Base-by-base conservation (phyloP, 192 early-diverging fungal genomes). In the Diversispora epigaea region DNA sequence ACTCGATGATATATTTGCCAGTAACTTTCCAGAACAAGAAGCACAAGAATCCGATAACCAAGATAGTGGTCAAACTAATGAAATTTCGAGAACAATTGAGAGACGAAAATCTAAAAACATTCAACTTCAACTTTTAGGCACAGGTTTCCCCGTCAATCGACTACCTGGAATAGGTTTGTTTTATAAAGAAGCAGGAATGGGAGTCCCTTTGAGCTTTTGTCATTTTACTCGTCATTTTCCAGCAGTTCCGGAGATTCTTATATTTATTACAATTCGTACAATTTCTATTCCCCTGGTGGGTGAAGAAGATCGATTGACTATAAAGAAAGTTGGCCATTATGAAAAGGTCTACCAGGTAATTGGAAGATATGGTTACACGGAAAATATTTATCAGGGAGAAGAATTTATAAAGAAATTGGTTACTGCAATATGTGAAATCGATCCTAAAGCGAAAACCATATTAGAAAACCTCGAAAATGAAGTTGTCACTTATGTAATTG, bases 151-250 rank as follows among this genome's bases (percentile, higher is more conserved):
- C 54, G n/a, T 72, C 21, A 39, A 3, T 15, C 17, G 22, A 11
- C 57, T 76, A 8, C 55, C 75, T 12, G 78, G 78, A 3, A 47
- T 79, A 15, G 76, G 75, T 3, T 7, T 79, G 19, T 49, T 79
- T 54, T 79, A 71, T 65, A 56, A 65, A 52, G 71, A 47, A 12
- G 47, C 45, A 1, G 77, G 71, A 6, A 56, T 57, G 40, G 56
- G 64, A 32, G 25, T 79, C 15, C 78, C 78, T 5, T 22, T 68
- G 3, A 64, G 63, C 5, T 79, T 69, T 47, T 47, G 41, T 21
- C 78, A 79, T 22, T 79, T 79, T 64, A 64, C 68, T 10, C 39
- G 71, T 3, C 74, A 66, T 19, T 76, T 76, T 15, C 67, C 73
- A 21, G 67, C 75, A 4, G 40, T 75, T 39, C 78, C 67, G 6